A percentile compares a stretch with the other conserved stretches of the same genome.
These are phyloP conservation scores for Hyaloscypha hepaticicola DNA, from an alignment of 495 filamentous ascomycete species.

Conservation along the genomic window DNA sequence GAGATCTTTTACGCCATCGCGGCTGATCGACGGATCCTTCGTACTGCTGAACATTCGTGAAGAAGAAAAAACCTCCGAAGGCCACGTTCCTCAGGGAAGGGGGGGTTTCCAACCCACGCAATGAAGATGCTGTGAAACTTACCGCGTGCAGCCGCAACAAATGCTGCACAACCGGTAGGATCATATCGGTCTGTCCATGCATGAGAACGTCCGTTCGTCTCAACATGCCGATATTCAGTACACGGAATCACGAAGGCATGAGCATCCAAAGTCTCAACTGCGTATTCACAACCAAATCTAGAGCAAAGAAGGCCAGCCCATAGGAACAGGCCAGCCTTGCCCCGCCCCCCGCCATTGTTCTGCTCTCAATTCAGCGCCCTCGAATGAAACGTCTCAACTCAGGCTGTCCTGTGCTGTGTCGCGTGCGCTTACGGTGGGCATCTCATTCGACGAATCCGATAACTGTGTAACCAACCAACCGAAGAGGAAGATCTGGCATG, in stretches of 20 bases:
- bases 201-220: not conserved
- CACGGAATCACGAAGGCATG: not conserved
- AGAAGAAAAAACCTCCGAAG: not conserved
- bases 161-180: not conserved
- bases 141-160: not conserved
- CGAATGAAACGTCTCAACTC: constrained; percentile 10
- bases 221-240: not conserved
- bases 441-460: constrained; percentile 2
- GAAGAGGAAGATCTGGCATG: not conserved
- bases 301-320: not conserved
- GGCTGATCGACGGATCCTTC: not conserved
- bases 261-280: not conserved
- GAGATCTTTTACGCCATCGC: not conserved
- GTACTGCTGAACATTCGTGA: not conserved
- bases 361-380: no score
- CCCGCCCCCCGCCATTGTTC: no score
- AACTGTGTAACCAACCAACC: no score
- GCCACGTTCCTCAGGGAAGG: not conserved
- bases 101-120: not conserved
- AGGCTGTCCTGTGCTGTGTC: not conserved
- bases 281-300: not conserved
- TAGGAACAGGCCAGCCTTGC: constrained; percentile 6
- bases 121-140: not conserved
- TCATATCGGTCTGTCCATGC: not conserved
- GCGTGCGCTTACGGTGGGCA: constrained; percentile 7